Conservation (phyloP, 345 rosid genomes). For the Lepidium didymum region DNA sequence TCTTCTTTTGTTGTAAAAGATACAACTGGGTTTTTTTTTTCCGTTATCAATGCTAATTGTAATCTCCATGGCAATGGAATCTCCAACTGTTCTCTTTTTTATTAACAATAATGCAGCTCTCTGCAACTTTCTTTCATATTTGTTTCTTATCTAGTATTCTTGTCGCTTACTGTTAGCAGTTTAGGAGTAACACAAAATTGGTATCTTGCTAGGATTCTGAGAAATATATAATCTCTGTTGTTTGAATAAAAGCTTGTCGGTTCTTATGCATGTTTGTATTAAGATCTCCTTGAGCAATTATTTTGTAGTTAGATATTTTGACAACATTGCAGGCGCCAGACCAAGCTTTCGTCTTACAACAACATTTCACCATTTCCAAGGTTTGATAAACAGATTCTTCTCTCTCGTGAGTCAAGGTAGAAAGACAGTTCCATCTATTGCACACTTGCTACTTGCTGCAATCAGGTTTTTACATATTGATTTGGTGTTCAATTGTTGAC, state of each 20-base stretch:
- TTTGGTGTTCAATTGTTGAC: neutral
- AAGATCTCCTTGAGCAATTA: neutral
- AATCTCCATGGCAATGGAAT: conserved; percentile 28
- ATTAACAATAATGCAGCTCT: conserved; percentile 26
- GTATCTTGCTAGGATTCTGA: neutral
- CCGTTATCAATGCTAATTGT: conserved; percentile 29
- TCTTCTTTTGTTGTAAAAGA: conserved; percentile 20
- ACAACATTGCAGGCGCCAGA: conserved; percentile 8
- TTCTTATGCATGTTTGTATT: neutral
- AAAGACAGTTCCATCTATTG: neutral
- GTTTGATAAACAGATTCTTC: neutral
- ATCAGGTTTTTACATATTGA: neutral
- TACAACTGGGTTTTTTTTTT: conserved; percentile 8
- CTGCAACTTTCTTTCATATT: conserved; percentile 2
- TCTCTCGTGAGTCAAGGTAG: conserved; percentile 15
- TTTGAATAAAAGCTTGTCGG: neutral
- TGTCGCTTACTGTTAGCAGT: neutral
- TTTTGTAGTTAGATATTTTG: neutral
- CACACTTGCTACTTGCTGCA: conserved; percentile 2
- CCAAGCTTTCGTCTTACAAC: conserved; percentile 3
- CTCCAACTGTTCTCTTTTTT: conserved; percentile 2
- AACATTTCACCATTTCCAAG: neutral
- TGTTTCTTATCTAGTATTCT: conserved; percentile 5
- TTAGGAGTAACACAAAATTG: neutral
- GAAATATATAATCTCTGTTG: neutral